These are phyloP conservation scores for Sonneratia caseolaris DNA, from an alignment of 345 rosid species.

Conservation along the genomic window DNA sequence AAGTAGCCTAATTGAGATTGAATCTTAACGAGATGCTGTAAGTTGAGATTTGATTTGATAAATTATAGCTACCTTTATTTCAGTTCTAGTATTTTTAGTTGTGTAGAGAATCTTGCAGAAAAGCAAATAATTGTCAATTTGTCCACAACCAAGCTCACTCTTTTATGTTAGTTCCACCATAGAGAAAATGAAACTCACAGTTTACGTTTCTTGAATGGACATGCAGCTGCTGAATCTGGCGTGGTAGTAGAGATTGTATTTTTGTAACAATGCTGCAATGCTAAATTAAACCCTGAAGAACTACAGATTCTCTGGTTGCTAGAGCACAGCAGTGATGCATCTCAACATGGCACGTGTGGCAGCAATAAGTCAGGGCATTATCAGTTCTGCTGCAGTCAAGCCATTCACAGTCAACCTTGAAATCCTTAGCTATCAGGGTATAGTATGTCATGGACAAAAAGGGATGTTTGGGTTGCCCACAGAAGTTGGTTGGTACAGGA, in stretches of 20 bases:
- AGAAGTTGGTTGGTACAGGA: constrained; percentile 1
- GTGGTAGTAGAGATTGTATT: neutral
- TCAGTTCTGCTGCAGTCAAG: neutral
- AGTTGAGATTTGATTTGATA: too few relatives aligned
- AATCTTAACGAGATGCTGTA: neutral
- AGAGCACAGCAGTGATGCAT: constrained; percentile 8
- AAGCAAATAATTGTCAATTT: neutral
- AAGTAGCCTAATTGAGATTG: neutral
- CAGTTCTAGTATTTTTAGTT: neutral
- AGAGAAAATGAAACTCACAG: too few relatives aligned
- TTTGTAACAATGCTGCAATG: neutral
- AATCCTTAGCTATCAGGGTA: constrained; percentile 7
- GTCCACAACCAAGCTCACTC: neutral
- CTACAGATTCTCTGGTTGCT: neutral
- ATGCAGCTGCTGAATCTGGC: too few relatives aligned
- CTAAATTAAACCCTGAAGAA: neutral
- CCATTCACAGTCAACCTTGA: neutral
- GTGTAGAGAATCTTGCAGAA: neutral
- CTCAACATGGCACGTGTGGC: constrained; percentile 4
- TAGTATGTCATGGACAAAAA: constrained; percentile 1
- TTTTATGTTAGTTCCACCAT: too few relatives aligned
- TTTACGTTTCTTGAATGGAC: too few relatives aligned
- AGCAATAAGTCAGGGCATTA: constrained; percentile 9
- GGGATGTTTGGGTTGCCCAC: neutral
- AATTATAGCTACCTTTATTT: neutral